phyloP scores from a whole-genome alignment of 805 yeast genomes.

The Ogataea nonfermentans region DNA sequence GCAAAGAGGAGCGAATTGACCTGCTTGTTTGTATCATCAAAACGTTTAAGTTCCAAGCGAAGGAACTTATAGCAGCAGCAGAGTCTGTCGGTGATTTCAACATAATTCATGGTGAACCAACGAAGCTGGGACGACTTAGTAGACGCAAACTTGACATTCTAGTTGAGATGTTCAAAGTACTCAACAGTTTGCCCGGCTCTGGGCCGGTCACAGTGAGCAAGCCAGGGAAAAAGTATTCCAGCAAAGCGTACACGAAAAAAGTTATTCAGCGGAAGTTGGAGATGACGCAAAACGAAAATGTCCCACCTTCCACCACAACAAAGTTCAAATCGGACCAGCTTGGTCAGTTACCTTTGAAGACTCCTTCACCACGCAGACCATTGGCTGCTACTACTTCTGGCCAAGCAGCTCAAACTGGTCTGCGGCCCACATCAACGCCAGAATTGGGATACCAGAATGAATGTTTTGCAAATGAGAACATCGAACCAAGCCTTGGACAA shows the following conservation, averaged over 20 bases:
- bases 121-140: slow-evolving; percentile 21
- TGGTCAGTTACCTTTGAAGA: not conserved
- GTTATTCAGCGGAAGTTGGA: slow-evolving; percentile 12
- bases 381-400: slow-evolving; percentile 7
- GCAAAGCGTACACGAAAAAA: slow-evolving; percentile 23
- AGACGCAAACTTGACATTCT: slow-evolving; percentile 24
- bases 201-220: slow-evolving; percentile 24
- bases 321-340: not conserved
- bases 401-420: not conserved
- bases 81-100: slow-evolving; percentile 25
- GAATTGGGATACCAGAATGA: slow-evolving; percentile 1
- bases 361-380: slow-evolving; percentile 12
- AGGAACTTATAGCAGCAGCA: slow-evolving; percentile 25
- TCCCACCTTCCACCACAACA: not conserved
- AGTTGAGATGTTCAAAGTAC: slow-evolving; percentile 26
- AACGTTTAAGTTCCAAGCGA: slow-evolving; percentile 22
- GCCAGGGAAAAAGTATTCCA: slow-evolving; percentile 34
- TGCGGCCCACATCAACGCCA: slow-evolving; percentile 6
- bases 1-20: slow-evolving; percentile 52
- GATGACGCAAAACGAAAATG: slow-evolving; percentile 4
- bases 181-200: slow-evolving; percentile 13
- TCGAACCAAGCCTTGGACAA: slow-evolving; percentile 5
- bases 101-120: slow-evolving; percentile 14
- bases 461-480: slow-evolving; percentile 4
- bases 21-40: slow-evolving; percentile 44